These are phyloP conservation scores for Leccinum aurantiacum DNA, from an alignment of 768 basidiomycete species.

Conservation along the genomic window DNA sequence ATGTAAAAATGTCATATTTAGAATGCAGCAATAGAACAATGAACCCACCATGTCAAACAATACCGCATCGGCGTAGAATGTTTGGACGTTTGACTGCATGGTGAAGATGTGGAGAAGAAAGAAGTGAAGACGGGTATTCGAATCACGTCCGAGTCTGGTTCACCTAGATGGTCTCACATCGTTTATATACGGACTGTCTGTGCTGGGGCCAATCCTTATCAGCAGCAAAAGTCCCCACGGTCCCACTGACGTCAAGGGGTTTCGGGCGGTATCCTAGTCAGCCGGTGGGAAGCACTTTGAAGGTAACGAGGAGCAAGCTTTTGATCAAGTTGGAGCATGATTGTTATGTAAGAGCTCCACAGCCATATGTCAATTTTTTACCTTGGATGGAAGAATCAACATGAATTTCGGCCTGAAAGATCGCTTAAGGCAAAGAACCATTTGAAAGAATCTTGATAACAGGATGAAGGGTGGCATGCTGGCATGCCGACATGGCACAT, in stretches of 20 bases:
- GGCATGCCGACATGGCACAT: background rate
- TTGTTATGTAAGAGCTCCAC: conserved; percentile 16
- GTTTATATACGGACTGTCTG: conserved; percentile 24
- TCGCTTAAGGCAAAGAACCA: background rate
- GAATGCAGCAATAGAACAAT: background rate
- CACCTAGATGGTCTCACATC: background rate
- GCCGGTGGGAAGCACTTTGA: conserved; percentile 2
- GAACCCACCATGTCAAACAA: conserved; percentile 65
- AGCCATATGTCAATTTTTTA: background rate
- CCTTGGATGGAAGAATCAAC: conserved; percentile 2
- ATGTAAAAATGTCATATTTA: conserved; percentile 25
- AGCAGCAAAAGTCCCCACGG: background rate
- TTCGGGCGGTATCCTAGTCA: conserved; percentile 1
- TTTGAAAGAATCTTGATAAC: background rate
- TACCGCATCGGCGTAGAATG: conserved; percentile 56
- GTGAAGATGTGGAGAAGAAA: background rate
- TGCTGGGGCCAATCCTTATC: conserved; percentile 5
- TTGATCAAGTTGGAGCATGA: background rate
- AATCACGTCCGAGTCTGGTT: conserved; percentile 12
- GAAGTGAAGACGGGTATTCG: conserved; percentile 3
- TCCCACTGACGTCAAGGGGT: conserved; percentile 34
- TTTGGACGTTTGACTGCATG: conserved; percentile 30
- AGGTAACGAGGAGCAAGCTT: conserved; percentile 7
- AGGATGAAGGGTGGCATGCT: background rate
- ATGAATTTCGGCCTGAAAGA: background rate